Conservation (phyloP, 2,329 filamentous ascomycete species). For the Cadophora sp. region DNA sequence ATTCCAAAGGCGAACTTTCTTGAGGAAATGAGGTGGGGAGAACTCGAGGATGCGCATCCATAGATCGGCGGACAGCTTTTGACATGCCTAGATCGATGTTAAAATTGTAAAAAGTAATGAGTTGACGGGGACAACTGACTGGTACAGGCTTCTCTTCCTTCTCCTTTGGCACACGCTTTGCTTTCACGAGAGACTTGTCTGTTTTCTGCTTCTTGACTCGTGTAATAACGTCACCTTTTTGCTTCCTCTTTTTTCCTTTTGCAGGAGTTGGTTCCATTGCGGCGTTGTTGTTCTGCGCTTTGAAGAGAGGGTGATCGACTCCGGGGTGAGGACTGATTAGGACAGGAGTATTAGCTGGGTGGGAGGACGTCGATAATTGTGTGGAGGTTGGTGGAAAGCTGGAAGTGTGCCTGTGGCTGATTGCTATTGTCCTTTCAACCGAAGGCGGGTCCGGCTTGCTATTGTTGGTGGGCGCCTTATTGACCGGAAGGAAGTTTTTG, state of each 20-base stretch:
- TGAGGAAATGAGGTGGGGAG: slow-evolving; percentile 41
- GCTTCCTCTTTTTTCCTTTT: slow-evolving; percentile 21
- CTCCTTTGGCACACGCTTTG: slow-evolving; percentile 18
- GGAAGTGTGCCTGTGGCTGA: neutral
- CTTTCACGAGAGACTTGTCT: neutral
- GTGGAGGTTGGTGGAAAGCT: neutral
- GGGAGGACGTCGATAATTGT: slow-evolving; percentile 1
- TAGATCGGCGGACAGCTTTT: slow-evolving; percentile 29
- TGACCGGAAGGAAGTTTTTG: slow-evolving; percentile 37
- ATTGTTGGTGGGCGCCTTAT: slow-evolving; percentile 25
- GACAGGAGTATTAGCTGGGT: slow-evolving; percentile 8
- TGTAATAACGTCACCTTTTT: slow-evolving; percentile 11
- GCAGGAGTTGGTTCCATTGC: neutral
- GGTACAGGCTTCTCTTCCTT: slow-evolving; percentile 32
- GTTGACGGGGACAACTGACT: slow-evolving; percentile 28
- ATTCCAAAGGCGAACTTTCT: slow-evolving; percentile 40
- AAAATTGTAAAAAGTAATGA: slow-evolving; percentile 15
- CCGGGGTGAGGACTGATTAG: slow-evolving; percentile 15
- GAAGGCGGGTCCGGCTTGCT: slow-evolving; percentile 3
- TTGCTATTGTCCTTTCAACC: slow-evolving; percentile 5
- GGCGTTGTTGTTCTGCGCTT: neutral
- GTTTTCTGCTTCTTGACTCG: slow-evolving; percentile 18
- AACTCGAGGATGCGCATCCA: slow-evolving; percentile 44
- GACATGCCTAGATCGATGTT: slow-evolving; percentile 28
- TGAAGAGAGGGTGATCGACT: neutral